These are phyloP conservation scores for Lactarius akahatsu DNA, from an alignment of 768 basidiomycete genomes.

Conservation along the genomic window DNA sequence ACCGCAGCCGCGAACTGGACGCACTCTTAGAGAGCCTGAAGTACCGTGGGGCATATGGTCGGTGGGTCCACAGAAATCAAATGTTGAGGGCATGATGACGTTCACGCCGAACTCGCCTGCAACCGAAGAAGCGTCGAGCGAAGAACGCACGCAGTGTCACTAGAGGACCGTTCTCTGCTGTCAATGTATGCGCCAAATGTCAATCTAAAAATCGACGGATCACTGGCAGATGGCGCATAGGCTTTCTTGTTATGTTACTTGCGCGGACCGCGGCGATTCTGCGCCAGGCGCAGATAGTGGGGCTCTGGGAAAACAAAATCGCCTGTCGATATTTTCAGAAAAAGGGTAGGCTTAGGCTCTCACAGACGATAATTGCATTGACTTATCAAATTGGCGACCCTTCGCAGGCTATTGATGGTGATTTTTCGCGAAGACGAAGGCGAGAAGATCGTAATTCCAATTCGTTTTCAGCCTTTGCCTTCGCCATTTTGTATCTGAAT, in stretches of 20 bases:
- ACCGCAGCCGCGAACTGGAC: background rate
- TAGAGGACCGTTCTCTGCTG: background rate
- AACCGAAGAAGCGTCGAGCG: background rate
- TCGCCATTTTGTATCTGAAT: background rate
- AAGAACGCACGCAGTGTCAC: background rate
- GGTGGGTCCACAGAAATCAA: background rate
- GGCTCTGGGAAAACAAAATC: background rate
- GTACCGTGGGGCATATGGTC: background rate
- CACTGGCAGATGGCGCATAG: background rate
- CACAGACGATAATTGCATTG: background rate
- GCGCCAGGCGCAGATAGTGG: background rate
- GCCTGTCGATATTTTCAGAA: background rate
- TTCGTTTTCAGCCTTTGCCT: background rate
- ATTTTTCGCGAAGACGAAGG: background rate
- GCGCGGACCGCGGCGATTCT: background rate
- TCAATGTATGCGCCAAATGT: background rate
- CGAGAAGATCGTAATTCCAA: background rate
- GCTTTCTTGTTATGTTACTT: background rate
- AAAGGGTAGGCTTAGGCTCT: background rate
- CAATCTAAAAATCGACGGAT: background rate
- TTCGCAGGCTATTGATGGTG: background rate
- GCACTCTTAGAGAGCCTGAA: background rate
- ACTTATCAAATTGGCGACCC: background rate
- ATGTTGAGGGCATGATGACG: background rate
- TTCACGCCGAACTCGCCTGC: background rate